Base-by-base conservation (phyloP, 2,329 filamentous ascomycete species). In the Aspergillus udagawae region DNA sequence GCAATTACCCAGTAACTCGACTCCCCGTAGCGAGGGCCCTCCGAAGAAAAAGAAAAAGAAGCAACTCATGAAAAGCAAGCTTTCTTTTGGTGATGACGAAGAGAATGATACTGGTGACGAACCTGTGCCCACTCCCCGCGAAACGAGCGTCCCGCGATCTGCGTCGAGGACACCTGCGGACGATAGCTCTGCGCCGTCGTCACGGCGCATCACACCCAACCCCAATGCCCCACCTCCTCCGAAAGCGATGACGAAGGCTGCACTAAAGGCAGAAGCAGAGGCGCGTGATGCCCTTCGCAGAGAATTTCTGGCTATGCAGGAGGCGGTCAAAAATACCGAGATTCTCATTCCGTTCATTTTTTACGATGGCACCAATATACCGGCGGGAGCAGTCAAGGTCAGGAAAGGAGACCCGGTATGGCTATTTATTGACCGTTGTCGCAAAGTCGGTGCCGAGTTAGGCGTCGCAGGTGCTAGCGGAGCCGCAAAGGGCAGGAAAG, bases 311-410 rank as follows among this genome's bases (percentile, higher is more conserved):
- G 80, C 80, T 9, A 83, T 93, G 57, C 94, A 97, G 71, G 91
- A 95, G 60, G 85, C 87, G 0, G 89, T 97, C 63, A 96, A 95
- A 76, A 85, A 86, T 21, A 92, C 92, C 8, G 92, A 97, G 69
- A 90, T 99, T 54, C 82, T 89, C 17, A 88, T 99, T 32, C 94
- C 94, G 0, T 99, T 97, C 73, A 91, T 97, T 3, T 97, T 97
- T 71, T 97, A 97, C 76, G 93, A 97, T 65, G 94, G 94, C 17
- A 91, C 91, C 23, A 93, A 95, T 71, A 89, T 90, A 10, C 90
- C 92, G 0, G 91, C 92, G 17, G 92, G 93, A 1, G 83, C 83
- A 14, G 92, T 93, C 50, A 87, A 88, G 58, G 84, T 97, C 52
- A 96, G 92, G 74, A 99, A 99, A 75, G 93, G 94, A 9, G 94